These are phyloP conservation scores for Fusarium sp. DNA, from an alignment of 2,329 filamentous ascomycete species.

Conservation along the genomic window DNA sequence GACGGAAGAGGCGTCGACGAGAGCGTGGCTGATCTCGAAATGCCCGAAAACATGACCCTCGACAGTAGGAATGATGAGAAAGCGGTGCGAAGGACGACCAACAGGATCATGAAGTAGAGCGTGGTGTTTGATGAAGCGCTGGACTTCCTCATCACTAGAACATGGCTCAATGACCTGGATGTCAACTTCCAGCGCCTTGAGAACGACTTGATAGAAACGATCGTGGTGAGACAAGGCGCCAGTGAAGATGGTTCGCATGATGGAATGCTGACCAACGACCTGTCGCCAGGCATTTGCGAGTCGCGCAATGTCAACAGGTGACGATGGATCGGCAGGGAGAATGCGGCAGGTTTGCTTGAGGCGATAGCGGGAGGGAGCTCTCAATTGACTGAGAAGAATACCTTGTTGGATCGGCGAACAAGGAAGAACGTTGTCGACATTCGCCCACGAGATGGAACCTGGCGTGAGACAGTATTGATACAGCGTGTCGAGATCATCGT, in stretches of 20 bases:
- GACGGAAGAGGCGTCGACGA: background rate
- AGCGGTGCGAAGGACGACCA: background rate
- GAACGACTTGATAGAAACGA: background rate
- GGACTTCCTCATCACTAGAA: background rate
- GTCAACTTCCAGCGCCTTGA: background rate
- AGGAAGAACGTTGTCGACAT: background rate
- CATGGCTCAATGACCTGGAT: background rate
- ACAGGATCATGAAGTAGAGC: background rate
- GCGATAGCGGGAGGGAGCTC: background rate
- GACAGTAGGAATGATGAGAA: background rate
- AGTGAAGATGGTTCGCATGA: background rate
- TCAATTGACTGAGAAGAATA: background rate
- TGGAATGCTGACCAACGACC: background rate
- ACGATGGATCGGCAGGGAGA: background rate
- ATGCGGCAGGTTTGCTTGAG: background rate
- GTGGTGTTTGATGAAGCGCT: background rate
- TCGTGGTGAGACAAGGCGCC: background rate
- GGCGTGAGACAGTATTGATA: background rate
- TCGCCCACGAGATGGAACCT: background rate
- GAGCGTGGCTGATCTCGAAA: background rate
- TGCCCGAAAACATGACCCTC: background rate
- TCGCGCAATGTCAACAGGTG: rapidly evolving
- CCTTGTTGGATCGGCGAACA: background rate
- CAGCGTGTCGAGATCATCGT: background rate
- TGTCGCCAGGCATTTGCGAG: background rate